These are phyloP conservation scores for Aspergillus tubingensis DNA, from an alignment of 2,329 filamentous ascomycete genomes.

Conservation along the genomic window DNA sequence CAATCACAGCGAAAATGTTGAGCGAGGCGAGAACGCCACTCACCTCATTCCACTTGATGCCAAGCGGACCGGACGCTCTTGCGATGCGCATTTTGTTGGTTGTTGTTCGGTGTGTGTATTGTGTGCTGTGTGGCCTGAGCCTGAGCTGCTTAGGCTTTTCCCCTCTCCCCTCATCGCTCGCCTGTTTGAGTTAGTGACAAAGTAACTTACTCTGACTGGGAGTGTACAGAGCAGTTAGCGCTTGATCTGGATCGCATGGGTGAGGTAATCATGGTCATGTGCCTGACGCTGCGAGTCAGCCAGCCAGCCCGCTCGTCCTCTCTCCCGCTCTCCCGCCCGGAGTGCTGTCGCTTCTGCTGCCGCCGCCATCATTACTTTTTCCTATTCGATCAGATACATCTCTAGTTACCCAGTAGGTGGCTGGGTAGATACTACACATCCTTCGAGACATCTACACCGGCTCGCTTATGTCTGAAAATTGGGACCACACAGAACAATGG, in stretches of 20 bases:
- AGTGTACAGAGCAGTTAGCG: not conserved
- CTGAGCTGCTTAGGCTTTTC: not conserved
- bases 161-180: too few relatives aligned
- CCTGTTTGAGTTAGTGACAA: too few relatives aligned
- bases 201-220: too few relatives aligned
- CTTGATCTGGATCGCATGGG: not conserved
- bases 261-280: not conserved
- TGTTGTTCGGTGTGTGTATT: not conserved
- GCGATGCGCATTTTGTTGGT: not conserved
- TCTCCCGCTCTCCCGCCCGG: not conserved
- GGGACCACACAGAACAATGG: too few relatives aligned
- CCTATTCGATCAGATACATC: not conserved
- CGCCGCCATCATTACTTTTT: not conserved
- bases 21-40: constrained; percentile 7
- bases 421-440: not conserved
- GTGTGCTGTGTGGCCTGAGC: constrained; percentile 2
- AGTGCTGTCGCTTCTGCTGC: not conserved
- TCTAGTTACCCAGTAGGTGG: not conserved
- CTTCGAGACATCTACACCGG: not conserved
- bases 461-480: too few relatives aligned
- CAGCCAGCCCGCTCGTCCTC: not conserved
- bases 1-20: not conserved
- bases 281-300: not conserved
- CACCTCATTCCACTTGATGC: constrained; percentile 11
- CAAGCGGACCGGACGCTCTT: not conserved